Evolutionary conservation across 768 basidiomycete species (phyloP).

Genomic region (Cytidiella melzeri): DNA sequence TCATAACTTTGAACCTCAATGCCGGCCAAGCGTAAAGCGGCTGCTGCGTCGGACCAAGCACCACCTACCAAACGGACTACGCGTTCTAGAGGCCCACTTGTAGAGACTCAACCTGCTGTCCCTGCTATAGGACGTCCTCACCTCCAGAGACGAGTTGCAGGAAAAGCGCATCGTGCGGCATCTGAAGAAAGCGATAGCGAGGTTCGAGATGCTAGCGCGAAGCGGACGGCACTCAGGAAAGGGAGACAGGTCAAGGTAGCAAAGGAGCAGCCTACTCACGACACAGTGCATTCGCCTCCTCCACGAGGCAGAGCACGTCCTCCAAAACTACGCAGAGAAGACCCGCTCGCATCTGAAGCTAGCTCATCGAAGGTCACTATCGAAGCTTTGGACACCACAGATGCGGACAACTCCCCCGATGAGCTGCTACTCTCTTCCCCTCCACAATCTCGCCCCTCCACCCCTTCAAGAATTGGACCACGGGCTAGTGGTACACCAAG

Average conservation of each 20-base stretch:
- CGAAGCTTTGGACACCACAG: neutral
- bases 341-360: neutral
- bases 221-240: neutral
- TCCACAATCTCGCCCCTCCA: slow-evolving; percentile 1
- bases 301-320: neutral
- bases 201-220: neutral
- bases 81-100: slow-evolving; percentile 6
- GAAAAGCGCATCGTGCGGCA: neutral
- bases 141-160: slow-evolving; percentile 5
- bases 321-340: too few relatives aligned
- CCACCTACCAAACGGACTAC: slow-evolving; percentile 18
- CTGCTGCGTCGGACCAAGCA: slow-evolving; percentile 2
- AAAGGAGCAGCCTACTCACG: neutral
- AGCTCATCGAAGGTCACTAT: slow-evolving; percentile 10
- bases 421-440: slow-evolving; percentile 8
- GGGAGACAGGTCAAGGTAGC: neutral
- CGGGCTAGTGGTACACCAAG: slow-evolving; percentile 10
- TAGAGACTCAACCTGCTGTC: neutral
- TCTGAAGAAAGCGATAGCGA: slow-evolving; percentile 1
- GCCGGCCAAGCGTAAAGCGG: slow-evolving; percentile 29
- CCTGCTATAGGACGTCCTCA: too few relatives aligned
- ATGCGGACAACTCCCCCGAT: slow-evolving; percentile 12
- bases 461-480: slow-evolving; percentile 2
- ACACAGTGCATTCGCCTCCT: neutral
- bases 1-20: slow-evolving; percentile 13